Conservation (phyloP, 805 yeast genomes). For the Hanseniaspora singularis region DNA sequence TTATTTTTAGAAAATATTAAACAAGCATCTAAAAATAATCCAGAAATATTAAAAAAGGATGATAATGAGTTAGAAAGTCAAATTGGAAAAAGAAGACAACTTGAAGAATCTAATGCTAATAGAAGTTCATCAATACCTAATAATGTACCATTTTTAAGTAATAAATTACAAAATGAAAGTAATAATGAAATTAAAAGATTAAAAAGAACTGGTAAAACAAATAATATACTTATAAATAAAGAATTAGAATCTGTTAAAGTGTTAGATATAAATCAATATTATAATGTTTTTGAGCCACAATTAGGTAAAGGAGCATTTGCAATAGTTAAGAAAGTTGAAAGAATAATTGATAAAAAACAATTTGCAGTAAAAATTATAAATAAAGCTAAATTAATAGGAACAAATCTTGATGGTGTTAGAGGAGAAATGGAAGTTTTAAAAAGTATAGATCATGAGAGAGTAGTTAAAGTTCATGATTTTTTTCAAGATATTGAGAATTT, state of each 20-base stretch:
- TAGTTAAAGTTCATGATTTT: slow-evolving; percentile 70
- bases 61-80: background rate
- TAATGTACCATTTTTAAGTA: background rate
- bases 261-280: background rate
- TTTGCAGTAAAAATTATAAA: slow-evolving; percentile 86
- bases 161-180: background rate
- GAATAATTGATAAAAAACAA: slow-evolving; percentile 62
- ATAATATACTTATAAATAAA: background rate
- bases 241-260: background rate
- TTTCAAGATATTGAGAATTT: slow-evolving; percentile 73
- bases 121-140: background rate
- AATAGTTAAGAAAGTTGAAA: slow-evolving; percentile 76
- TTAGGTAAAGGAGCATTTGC: slow-evolving; percentile 99
- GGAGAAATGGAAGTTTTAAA: slow-evolving; percentile 75
- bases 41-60: background rate
- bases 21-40: background rate
- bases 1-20: slow-evolving; percentile 1
- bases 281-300: background rate
- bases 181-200: background rate
- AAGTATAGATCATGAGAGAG: slow-evolving; percentile 69
- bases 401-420: slow-evolving; percentile 50
- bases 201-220: background rate
- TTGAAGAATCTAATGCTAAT: background rate
- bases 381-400: slow-evolving; percentile 46
- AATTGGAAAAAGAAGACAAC: no score